phyloP scores from a whole-genome alignment of 2,329 filamentous ascomycete genomes.

The Ilyonectria mors-panacis region DNA sequence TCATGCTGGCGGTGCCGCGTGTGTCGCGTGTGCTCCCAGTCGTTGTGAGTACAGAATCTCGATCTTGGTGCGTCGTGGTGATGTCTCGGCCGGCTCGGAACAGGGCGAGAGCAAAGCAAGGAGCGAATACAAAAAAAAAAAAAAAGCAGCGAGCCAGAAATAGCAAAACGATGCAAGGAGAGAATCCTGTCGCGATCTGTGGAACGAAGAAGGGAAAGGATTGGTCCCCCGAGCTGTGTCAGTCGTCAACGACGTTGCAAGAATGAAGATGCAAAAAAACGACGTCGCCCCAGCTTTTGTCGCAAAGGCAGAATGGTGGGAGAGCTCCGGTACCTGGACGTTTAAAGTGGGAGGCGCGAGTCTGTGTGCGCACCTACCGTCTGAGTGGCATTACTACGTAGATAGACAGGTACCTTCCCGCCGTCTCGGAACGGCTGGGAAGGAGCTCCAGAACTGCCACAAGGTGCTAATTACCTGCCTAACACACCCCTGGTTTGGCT shows the following conservation, averaged over 20 bases:
- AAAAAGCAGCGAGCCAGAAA: not conserved
- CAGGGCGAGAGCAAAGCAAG: not conserved
- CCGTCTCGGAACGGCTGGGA: not conserved
- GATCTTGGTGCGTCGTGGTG: not conserved
- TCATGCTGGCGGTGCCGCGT: slow-evolving; percentile 40
- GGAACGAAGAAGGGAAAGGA: not conserved
- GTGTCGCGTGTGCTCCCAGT: not conserved
- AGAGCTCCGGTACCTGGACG: not conserved
- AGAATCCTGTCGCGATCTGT: not conserved
- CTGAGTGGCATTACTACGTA: not conserved
- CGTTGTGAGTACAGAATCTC: not conserved
- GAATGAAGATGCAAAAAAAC: not conserved
- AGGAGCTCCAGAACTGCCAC: not conserved
- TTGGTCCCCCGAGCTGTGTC: not conserved
- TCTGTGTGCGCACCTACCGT: no score
- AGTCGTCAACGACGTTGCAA: slow-evolving; percentile 19
- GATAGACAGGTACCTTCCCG: not conserved
- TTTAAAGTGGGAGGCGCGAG: no score
- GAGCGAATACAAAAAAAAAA: not conserved
- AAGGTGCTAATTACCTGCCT: not conserved
- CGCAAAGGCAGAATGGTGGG: not conserved
- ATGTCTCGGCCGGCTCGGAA: not conserved
- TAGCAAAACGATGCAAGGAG: not conserved
- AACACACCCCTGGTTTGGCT: not conserved
- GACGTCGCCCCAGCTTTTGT: not conserved